Percentiles rank a stretch among this genome's conserved stretches.
Conservation (phyloP, 306 rosid genomes). For the Cicer pinnatifidum region DNA sequence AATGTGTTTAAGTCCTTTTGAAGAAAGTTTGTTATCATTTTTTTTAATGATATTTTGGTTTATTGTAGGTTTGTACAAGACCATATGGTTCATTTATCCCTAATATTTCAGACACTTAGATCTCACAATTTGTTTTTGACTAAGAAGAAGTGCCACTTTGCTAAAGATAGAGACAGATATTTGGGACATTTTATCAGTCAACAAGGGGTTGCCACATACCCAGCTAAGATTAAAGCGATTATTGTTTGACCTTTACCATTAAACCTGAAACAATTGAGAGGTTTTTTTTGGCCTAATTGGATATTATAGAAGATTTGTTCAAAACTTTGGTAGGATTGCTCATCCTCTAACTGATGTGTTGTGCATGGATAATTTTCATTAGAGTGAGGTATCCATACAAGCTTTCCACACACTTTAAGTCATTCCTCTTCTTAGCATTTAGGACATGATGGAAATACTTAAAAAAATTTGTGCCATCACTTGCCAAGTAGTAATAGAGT, state of each 20-base stretch:
- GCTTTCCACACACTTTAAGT: too few relatives aligned
- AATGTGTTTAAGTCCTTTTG: background rate
- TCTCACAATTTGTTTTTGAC: too few relatives aligned
- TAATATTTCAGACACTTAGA: background rate
- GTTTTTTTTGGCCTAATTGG: background rate
- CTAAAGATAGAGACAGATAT: background rate
- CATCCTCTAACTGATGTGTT: background rate
- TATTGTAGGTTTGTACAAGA: background rate
- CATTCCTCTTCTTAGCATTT: too few relatives aligned
- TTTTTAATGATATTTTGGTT: background rate
- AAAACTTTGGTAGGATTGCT: background rate
- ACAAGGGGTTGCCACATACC: background rate
- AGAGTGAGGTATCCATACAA: too few relatives aligned
- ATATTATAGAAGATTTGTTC: too few relatives aligned
- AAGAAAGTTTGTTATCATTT: background rate
- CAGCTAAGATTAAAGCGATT: background rate
- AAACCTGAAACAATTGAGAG: background rate
- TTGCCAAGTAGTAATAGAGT: background rate
- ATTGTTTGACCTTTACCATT: background rate
- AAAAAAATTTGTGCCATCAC: background rate
- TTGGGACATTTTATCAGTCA: too few relatives aligned
- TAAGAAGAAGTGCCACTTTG: background rate
- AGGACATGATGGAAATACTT: too few relatives aligned
- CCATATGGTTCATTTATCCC: background rate
- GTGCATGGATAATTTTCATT: too few relatives aligned